Percentiles rank a stretch among this genome's conserved stretches.
phyloP scores from a whole-genome alignment of 176 grass and related monocot species.

The Musa schizocarpa region DNA sequence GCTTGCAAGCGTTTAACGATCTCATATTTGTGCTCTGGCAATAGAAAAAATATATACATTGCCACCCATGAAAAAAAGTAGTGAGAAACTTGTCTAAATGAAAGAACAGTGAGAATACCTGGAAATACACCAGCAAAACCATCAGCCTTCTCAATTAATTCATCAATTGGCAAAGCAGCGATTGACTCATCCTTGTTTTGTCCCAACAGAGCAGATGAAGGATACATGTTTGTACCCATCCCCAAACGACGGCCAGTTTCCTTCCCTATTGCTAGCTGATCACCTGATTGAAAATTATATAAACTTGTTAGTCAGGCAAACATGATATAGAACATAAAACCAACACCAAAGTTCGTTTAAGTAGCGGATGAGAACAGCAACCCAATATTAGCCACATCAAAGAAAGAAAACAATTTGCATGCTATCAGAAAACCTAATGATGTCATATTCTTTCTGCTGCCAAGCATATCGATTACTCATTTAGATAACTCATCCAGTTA shows the following conservation, averaged over 20 bases:
- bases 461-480: too few species aligned
- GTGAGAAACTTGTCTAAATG: not conserved
- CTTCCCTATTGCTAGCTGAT: constrained; percentile 86
- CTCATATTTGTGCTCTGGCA: constrained; percentile 90
- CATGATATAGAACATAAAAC: not conserved
- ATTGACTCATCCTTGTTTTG: constrained; percentile 72
- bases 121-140: constrained; percentile 95
- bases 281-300: constrained; percentile 35
- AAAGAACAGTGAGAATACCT: constrained; percentile 30
- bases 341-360: not conserved
- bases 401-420: too few species aligned
- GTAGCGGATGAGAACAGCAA: not conserved
- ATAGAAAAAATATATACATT: constrained; percentile 5
- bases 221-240: constrained; percentile 98
- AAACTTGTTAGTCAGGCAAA: constrained; percentile 3
- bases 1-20: constrained; percentile 87
- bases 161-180: constrained; percentile 66
- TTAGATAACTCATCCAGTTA: too few species aligned
- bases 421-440: too few species aligned
- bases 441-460: too few species aligned
- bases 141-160: constrained; percentile 87
- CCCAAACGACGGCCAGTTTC: constrained; percentile 78
- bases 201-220: constrained; percentile 76
- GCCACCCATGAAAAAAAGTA: not conserved
- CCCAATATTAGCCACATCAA: too few species aligned